A percentile compares a stretch with the other conserved stretches of the same genome.
Evolutionary conservation across 1,139 yeast species (phyloP).

Genomic region (Candida frijolesensis): DNA sequence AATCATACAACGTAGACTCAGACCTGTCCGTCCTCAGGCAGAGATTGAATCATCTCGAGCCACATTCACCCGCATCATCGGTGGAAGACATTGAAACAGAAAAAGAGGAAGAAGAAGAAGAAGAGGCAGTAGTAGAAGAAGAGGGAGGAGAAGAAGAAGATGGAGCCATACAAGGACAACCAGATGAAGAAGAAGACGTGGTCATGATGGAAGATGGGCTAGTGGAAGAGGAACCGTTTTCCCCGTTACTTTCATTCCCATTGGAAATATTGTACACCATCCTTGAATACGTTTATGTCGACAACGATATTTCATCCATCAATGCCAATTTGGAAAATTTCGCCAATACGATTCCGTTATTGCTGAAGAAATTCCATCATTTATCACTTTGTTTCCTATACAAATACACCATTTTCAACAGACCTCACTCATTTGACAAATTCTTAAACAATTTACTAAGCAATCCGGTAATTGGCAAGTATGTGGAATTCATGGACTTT

Average conservation of each 20-base stretch:
- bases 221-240: constrained; percentile 13
- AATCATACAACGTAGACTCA: constrained; percentile 19
- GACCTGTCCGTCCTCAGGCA: constrained; percentile 2
- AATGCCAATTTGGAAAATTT: constrained; percentile 46
- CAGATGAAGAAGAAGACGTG: not conserved
- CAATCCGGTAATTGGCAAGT: constrained; percentile 57
- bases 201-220: not conserved
- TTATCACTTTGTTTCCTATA: constrained; percentile 49
- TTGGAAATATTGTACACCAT: constrained; percentile 45
- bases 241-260: constrained; percentile 31
- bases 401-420: constrained; percentile 70
- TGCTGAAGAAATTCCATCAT: constrained; percentile 37
- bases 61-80: constrained; percentile 14
- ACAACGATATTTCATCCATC: constrained; percentile 38
- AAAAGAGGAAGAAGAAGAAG: constrained; percentile 1
- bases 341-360: constrained; percentile 41
- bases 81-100: not conserved
- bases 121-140: not conserved
- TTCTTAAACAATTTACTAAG: constrained; percentile 60
- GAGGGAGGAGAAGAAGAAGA: not conserved
- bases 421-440: constrained; percentile 80
- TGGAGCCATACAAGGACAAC: not conserved
- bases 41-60: not conserved
- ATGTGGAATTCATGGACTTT: constrained; percentile 80
- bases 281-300: constrained; percentile 48